These are phyloP conservation scores for Cordyceps pruinosa DNA, from an alignment of 2,329 filamentous ascomycete species.

Conservation along the genomic window DNA sequence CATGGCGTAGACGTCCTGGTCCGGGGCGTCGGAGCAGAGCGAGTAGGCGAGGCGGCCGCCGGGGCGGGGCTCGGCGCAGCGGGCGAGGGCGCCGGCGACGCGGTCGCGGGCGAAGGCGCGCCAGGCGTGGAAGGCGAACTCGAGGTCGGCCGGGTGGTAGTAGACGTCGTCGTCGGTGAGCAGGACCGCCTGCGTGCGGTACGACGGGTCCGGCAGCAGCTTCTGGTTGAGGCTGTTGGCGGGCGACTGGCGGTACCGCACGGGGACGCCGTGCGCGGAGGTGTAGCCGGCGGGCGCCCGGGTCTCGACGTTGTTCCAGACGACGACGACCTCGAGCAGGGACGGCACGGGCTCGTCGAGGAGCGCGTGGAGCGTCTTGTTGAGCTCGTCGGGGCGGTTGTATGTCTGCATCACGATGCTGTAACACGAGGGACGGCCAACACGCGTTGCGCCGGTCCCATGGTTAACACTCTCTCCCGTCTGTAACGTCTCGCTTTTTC, in stretches of 20 bases:
- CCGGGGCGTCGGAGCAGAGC: conserved; percentile 22
- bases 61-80: conserved; percentile 24
- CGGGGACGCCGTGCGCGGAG: conserved; percentile 25
- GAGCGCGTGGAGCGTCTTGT: conserved; percentile 24
- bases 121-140: conserved; percentile 35
- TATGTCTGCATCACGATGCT: conserved; percentile 4
- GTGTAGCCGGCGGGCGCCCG: conserved; percentile 23
- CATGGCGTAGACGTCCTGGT: conserved; percentile 28
- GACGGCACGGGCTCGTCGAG: conserved; percentile 27
- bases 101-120: conserved; percentile 30
- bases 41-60: conserved; percentile 25
- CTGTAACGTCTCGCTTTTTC: too few species aligned
- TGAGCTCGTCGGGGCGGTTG: conserved; percentile 16
- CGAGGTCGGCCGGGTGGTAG: conserved; percentile 31
- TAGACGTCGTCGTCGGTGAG: conserved; percentile 34
- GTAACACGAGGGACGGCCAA: too few species aligned
- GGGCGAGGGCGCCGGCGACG: conserved; percentile 29
- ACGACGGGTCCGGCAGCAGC: conserved; percentile 29
- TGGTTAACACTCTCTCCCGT: too few species aligned
- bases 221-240: conserved; percentile 33
- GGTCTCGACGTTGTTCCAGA: conserved; percentile 31
- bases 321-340: conserved; percentile 30
- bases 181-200: conserved; percentile 32
- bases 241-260: conserved; percentile 27
- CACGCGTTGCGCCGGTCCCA: too few species aligned